A percentile compares a stretch with the other conserved stretches of the same genome.
Conservation (phyloP, 805 yeast species). For the Komagataella phaffii region DNA sequence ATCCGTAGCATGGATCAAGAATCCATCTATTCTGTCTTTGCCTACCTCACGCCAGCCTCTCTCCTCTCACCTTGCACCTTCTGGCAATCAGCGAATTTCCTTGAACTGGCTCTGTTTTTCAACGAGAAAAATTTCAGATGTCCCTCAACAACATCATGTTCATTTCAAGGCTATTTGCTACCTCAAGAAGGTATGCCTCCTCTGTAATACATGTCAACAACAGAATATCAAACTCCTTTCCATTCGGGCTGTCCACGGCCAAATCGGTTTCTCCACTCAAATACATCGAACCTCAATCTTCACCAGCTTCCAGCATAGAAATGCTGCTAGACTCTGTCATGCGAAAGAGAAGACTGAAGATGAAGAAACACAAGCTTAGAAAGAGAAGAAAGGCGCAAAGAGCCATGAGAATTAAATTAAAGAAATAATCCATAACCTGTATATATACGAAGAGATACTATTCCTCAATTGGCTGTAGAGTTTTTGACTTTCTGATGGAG, state of each 20-base stretch:
- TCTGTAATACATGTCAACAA: background rate
- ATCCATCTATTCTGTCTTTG: no score
- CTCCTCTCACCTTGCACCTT: background rate
- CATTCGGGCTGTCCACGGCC: background rate
- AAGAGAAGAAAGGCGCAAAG: constrained; percentile 94
- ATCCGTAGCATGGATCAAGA: background rate
- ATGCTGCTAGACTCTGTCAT: constrained; percentile 53
- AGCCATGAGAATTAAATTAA: constrained; percentile 61
- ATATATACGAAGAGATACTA: background rate
- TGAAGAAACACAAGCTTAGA: constrained; percentile 95
- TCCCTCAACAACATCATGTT: background rate
- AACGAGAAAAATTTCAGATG: background rate
- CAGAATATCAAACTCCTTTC: background rate
- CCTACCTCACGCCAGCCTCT: no score
- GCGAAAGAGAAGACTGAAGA: constrained; percentile 81
- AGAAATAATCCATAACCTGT: constrained; percentile 15
- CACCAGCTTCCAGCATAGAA: constrained; percentile 2
- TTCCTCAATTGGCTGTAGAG: background rate
- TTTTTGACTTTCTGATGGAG: background rate
- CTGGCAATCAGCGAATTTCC: background rate
- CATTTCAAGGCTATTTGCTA: background rate
- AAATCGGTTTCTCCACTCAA: background rate
- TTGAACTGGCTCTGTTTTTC: background rate
- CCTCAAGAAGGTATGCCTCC: background rate
- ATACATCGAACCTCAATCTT: background rate